Conservation (phyloP, 1,139 yeast species). For the Suhomyces atakaporum region DNA sequence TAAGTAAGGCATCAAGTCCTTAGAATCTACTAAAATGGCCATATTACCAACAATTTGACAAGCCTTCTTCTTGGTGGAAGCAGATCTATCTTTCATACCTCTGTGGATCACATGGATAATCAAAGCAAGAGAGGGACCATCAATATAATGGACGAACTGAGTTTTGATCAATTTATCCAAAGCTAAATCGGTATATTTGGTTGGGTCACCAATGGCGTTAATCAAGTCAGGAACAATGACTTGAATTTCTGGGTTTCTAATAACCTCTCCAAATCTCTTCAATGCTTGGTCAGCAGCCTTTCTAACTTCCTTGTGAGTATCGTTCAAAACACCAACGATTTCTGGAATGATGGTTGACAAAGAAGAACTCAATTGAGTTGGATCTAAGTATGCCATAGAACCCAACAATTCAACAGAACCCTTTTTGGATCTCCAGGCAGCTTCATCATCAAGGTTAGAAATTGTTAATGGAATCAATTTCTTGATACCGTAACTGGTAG, state of each 20-base stretch:
- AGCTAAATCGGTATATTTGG: conserved; percentile 84
- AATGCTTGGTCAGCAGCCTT: conserved; percentile 90
- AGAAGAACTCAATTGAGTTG: conserved; percentile 87
- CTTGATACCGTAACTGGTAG: conserved; percentile 91
- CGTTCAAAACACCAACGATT: conserved; percentile 91
- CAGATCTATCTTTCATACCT: conserved; percentile 93
- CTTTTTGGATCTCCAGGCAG: conserved; percentile 95
- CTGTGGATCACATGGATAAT: conserved; percentile 93
- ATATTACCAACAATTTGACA: conserved; percentile 98
- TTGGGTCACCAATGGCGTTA: conserved; percentile 95
- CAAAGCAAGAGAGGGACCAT: conserved; percentile 95
- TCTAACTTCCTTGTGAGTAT: conserved; percentile 94
- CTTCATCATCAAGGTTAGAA: conserved; percentile 81
- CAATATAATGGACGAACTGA: conserved; percentile 95
- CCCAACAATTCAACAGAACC: conserved; percentile 96
- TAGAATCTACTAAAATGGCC: conserved; percentile 91
- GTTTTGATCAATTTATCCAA: conserved; percentile 84
- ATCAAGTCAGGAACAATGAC: conserved; percentile 83
- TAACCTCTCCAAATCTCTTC: conserved; percentile 93
- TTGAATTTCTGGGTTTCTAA: conserved; percentile 96
- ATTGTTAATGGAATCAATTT: conserved; percentile 89
- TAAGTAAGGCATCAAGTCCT: conserved; percentile 83
- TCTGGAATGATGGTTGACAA: conserved; percentile 91
- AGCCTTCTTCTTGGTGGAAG: conserved; percentile 87
- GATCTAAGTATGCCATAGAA: conserved; percentile 97